Percentiles rank a stretch among this genome's conserved stretches.
Conservation (phyloP, 805 yeast species). For the Ogataea ganodermae region DNA sequence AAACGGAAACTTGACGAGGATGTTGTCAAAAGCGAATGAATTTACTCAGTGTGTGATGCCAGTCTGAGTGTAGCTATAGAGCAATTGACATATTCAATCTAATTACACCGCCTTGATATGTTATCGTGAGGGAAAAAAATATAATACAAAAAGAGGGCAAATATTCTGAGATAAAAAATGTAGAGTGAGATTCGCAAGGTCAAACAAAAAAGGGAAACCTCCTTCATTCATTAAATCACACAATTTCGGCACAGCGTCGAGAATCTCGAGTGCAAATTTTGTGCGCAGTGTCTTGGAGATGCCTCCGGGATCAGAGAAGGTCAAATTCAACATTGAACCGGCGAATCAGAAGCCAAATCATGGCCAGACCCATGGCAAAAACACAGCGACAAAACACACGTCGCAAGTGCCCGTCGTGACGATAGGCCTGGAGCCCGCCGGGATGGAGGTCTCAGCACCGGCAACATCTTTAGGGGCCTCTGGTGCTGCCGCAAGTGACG, state of each 20-base stretch:
- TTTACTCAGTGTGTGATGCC: too few species aligned
- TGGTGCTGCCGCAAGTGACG: constrained; percentile 1
- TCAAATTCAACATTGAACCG: constrained; percentile 2
- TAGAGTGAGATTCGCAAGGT: too few species aligned
- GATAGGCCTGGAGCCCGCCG: background rate
- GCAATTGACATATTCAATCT: background rate
- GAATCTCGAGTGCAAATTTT: background rate
- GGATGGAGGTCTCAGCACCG: background rate
- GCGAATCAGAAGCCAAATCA: background rate
- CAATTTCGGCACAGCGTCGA: too few species aligned
- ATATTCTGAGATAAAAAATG: background rate
- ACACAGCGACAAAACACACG: background rate
- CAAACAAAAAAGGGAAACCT: too few species aligned
- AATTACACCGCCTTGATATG: background rate
- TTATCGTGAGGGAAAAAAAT: background rate
- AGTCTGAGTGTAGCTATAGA: background rate
- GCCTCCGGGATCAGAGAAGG: constrained; percentile 7
- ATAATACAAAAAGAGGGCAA: background rate
- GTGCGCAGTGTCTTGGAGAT: background rate
- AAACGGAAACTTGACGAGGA: constrained; percentile 10
- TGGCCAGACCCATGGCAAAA: background rate
- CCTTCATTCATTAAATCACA: background rate
- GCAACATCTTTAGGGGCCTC: background rate
- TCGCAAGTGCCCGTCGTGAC: background rate
- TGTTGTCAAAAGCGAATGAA: background rate